These are phyloP conservation scores for Botrytis porri DNA, from an alignment of 2,329 filamentous ascomycete species.

Conservation along the genomic window DNA sequence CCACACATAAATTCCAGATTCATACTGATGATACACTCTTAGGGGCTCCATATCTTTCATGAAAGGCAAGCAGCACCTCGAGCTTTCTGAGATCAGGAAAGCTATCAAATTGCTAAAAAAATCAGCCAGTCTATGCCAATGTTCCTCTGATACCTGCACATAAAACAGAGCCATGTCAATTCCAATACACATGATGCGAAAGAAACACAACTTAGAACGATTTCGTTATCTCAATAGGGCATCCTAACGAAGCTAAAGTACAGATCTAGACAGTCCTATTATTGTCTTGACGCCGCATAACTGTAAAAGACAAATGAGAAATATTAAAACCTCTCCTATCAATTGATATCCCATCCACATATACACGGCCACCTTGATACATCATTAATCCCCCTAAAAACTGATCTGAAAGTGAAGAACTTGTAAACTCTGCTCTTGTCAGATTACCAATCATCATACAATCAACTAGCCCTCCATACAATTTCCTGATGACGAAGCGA, in stretches of 20 bases:
- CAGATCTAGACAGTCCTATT: not conserved
- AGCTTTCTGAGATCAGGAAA: not conserved
- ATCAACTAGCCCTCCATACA: not conserved
- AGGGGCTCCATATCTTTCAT: not conserved
- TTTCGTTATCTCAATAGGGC: not conserved
- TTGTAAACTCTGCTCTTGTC: not conserved
- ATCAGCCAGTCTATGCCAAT: no score
- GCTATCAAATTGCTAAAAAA: no score
- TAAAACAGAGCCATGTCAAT: no score
- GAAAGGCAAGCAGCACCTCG: not conserved
- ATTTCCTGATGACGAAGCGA: not conserved
- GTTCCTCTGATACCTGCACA: no score
- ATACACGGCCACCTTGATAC: not conserved
- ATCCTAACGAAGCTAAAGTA: not conserved
- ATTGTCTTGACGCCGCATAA: not conserved
- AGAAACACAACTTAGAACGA: no score
- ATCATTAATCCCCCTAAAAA: not conserved
- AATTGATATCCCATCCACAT: not conserved
- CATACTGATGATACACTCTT: not conserved
- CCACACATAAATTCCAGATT: not conserved
- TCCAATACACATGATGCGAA: not conserved
- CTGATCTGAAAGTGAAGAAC: not conserved
- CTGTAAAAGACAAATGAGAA: not conserved
- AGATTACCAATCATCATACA: not conserved
- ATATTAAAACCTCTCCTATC: not conserved